phyloP scores from a whole-genome alignment of 2,329 filamentous ascomycete species.

The Diaporthe destruens region DNA sequence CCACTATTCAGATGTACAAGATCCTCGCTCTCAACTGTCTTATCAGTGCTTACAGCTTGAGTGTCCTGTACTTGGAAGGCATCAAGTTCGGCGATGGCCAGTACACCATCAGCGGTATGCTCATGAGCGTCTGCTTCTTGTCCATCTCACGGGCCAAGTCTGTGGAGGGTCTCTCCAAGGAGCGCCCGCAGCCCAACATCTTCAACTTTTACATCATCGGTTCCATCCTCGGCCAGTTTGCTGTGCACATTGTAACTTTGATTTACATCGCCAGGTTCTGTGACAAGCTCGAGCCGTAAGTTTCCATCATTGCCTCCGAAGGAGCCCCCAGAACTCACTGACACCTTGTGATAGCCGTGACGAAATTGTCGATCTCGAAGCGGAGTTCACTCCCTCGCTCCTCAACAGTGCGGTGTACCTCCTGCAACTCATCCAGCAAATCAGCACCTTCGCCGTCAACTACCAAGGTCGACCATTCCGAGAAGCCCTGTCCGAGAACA shows the following conservation, averaged over 20 bases:
- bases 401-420: conserved; percentile 98
- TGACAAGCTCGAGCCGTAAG: conserved; percentile 86
- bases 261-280: conserved; percentile 95
- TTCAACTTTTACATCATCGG: conserved; percentile 99
- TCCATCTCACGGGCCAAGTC: conserved; percentile 98
- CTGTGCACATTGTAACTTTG: conserved; percentile 91
- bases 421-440: conserved; percentile 97
- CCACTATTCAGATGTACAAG: conserved; percentile 99
- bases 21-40: conserved; percentile 97
- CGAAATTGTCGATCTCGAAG: conserved; percentile 85
- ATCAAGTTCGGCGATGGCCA: conserved; percentile 99
- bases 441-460: conserved; percentile 99
- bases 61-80: conserved; percentile 94
- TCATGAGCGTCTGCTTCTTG: conserved; percentile 99
- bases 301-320: conserved; percentile 45
- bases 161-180: conserved; percentile 94
- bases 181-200: conserved; percentile 97
- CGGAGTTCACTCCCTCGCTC: conserved; percentile 91
- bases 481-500: conserved; percentile 94
- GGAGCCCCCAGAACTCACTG: conserved; percentile 44
- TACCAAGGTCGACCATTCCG: conserved; percentile 99
- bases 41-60: conserved; percentile 97
- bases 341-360: conserved; percentile 56
- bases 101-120: conserved; percentile 98
- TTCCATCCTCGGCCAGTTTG: conserved; percentile 96